Conservation (phyloP, 768 basidiomycete genomes). For the Leccinum uliginosum region DNA sequence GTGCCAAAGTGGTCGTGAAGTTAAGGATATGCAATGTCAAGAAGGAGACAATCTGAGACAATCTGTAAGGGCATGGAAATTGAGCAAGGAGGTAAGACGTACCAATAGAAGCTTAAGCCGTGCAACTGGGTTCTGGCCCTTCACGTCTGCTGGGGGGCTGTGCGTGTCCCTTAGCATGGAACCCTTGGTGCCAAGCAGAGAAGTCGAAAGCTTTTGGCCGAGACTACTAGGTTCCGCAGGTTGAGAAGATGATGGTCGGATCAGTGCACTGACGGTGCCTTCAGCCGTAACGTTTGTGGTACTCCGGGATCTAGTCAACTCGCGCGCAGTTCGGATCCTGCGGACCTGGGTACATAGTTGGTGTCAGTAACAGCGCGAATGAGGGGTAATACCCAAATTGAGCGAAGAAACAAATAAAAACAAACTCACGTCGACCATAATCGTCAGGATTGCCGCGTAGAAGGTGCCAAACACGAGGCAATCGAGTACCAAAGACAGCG, state of each 20-base stretch:
- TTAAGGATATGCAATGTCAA: constrained; percentile 88
- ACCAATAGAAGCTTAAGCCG: constrained; percentile 86
- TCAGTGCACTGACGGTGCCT: constrained; percentile 29
- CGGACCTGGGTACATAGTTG: constrained; percentile 52
- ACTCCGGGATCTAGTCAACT: constrained; percentile 38
- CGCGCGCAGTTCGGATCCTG: constrained; percentile 62
- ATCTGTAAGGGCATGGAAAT: background rate
- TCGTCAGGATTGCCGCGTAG: constrained; percentile 80
- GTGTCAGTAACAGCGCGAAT: constrained; percentile 7
- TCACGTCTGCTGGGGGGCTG: constrained; percentile 36
- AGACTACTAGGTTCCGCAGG: constrained; percentile 18
- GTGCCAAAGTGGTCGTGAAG: constrained; percentile 85
- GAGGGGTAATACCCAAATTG: background rate
- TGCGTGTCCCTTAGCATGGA: constrained; percentile 44
- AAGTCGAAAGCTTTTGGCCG: constrained; percentile 25
- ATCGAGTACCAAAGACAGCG: constrained; percentile 81
- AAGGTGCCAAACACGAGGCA: constrained; percentile 88
- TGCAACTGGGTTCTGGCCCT: constrained; percentile 76
- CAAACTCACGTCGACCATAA: constrained; percentile 87
- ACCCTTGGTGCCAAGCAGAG: constrained; percentile 45
- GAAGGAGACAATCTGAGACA: constrained; percentile 76
- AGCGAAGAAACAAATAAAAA: constrained; percentile 12
- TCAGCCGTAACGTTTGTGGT: constrained; percentile 26
- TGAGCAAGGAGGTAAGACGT: constrained; percentile 21
- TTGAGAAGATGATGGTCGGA: constrained; percentile 21